Conservation (phyloP, 2,329 filamentous ascomycete genomes). For the Cladosporium sp. region DNA sequence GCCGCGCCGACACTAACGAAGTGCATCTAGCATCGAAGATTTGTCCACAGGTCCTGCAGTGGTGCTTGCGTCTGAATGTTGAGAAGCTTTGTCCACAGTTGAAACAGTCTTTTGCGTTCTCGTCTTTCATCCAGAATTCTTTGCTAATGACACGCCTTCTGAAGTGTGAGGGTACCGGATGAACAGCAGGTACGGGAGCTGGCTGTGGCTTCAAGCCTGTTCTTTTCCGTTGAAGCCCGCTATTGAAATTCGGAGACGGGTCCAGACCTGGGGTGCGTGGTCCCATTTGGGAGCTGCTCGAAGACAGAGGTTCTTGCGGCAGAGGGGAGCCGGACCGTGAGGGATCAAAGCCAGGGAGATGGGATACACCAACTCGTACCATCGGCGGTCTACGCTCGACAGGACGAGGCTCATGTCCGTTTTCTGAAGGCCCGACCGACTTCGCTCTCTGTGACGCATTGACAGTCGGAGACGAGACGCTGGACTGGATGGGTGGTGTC, state of each 20-base stretch:
- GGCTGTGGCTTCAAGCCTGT: conserved; percentile 18
- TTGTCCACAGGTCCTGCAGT: conserved; percentile 92
- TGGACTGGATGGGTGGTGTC: conserved; percentile 8
- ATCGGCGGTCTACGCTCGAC: conserved; percentile 29
- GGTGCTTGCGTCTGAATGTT: conserved; percentile 91
- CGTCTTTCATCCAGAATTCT: conserved; percentile 99
- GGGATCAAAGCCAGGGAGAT: conserved; percentile 42
- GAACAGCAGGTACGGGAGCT: conserved; percentile 15
- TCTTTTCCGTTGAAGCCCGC: conserved; percentile 21
- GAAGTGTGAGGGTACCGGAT: conserved; percentile 53
- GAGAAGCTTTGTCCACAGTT: conserved; percentile 85
- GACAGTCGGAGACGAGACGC: not conserved
- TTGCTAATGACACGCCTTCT: conserved; percentile 83
- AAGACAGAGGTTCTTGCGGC: conserved; percentile 20
- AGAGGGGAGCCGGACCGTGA: conserved; percentile 38
- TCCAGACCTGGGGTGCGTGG: conserved; percentile 15
- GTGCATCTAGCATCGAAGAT: conserved; percentile 98
- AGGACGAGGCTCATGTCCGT: not conserved
- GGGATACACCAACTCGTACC: conserved; percentile 39
- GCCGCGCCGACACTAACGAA: conserved; percentile 76
- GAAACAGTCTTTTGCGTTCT: conserved; percentile 96
- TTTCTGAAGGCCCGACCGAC: conserved; percentile 3
- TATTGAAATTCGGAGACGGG: conserved; percentile 25
- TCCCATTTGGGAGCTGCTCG: conserved; percentile 15
- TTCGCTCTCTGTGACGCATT: not conserved